Base-by-base conservation (phyloP, 176 grass and related monocot genomes). In the Coix lacrymajobi region DNA sequence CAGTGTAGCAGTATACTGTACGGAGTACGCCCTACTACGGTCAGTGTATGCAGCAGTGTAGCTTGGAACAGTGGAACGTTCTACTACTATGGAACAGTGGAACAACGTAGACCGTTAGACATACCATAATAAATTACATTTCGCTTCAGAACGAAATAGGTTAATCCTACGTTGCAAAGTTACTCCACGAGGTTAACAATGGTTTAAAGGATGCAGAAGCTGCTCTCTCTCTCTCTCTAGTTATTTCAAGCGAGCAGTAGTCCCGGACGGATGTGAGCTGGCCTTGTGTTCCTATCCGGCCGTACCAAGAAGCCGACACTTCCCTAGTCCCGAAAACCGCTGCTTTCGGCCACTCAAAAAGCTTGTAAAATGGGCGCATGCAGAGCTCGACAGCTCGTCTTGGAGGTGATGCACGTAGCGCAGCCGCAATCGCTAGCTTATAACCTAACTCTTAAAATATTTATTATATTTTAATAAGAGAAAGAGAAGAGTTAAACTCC, bases 271-370 rank as follows among this genome's bases (percentile, higher is more conserved):
- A 43, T 26, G 16, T 29, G 49, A 61, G 28, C 17, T 79, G 38
- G 65, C 65, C 68, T 71, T n/a, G n/a, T n/a, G n/a, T n/a, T n/a
- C n/a, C n/a, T n/a, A n/a, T n/a, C n/a, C n/a, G n/a, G 46, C 43
- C 38, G 10, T 22, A 62, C 62, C 20, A 51, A 80, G 71, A 85
- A 81, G 57, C 82, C 82, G 77, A 89, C 87, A 89, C 71, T 77
- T 54, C 71, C 5, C 77, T 43, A 77, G 63, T 85, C 87, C 82
- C 77, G 7, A 89, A 45, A 68, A 49, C 6, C 77, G 14, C 82
- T 28, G 49, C 82, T 85, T 70, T 81, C 70, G 9, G 40, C 70
- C 82, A 69, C 24, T 26, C 31, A 10, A 43, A 77, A 87, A 25
- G 38, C 62, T 30, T 3, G 25, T 61, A 61, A 44, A 32, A 36